phyloP scores from a whole-genome alignment of 495 filamentous ascomycete species.

The Penicillium arizonense region DNA sequence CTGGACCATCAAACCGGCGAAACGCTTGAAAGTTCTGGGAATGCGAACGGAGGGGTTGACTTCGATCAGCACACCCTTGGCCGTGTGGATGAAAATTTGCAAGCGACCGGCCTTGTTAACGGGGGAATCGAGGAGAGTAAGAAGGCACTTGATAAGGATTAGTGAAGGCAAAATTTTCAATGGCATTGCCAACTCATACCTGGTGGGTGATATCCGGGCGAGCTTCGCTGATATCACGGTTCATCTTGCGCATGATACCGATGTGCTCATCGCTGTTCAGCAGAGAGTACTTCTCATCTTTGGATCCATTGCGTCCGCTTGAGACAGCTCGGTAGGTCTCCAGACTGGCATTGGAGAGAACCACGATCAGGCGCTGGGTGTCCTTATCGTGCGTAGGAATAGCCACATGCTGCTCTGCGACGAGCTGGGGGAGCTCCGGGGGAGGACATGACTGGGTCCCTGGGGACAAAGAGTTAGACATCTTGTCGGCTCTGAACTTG shows the following conservation, averaged over 20 bases:
- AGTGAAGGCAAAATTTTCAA: constrained; percentile 8
- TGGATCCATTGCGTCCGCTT: constrained; percentile 63
- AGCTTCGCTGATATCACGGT: constrained; percentile 95
- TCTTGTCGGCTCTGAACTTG: constrained; percentile 2
- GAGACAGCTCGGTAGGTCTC: constrained; percentile 92
- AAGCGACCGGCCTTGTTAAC: constrained; percentile 97
- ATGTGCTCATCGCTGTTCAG: constrained; percentile 99
- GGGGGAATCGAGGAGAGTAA: constrained; percentile 95
- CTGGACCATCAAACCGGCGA: constrained; percentile 97
- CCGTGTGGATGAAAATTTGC: constrained; percentile 97
- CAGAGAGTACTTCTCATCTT: constrained; percentile 91
- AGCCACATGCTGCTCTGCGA: constrained; percentile 86
- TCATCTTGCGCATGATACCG: constrained; percentile 98
- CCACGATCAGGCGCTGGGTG: constrained; percentile 86
- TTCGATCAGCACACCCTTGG: constrained; percentile 94
- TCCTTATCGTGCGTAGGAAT: constrained; percentile 85
- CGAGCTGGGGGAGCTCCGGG: constrained; percentile 82
- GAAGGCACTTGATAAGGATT: constrained; percentile 67
- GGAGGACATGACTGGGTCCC: constrained; percentile 94
- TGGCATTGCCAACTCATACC: constrained; percentile 52
- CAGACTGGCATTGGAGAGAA: constrained; percentile 94
- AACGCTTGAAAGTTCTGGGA: constrained; percentile 97
- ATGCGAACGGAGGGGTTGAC: constrained; percentile 96
- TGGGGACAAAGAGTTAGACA: constrained; percentile 32
- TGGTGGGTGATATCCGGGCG: constrained; percentile 97